These are phyloP conservation scores for Schizosaccharomyces cryophilus DNA, from an alignment of 805 yeast genomes.

Conservation along the genomic window DNA sequence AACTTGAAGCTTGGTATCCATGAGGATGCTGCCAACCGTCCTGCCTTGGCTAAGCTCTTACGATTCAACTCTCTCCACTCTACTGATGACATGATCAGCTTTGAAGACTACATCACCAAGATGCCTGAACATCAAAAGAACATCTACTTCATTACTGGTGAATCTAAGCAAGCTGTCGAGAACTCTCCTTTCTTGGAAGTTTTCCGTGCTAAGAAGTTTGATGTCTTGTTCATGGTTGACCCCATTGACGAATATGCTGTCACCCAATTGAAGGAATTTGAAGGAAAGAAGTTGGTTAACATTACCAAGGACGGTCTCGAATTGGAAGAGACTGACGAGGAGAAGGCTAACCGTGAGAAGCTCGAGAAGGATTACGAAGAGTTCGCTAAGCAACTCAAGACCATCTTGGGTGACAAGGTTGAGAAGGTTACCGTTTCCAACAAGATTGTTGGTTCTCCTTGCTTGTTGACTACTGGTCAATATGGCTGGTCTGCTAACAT, in stretches of 20 bases:
- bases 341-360: slow-evolving; percentile 79
- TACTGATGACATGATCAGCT: slow-evolving; percentile 76
- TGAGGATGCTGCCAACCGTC: slow-evolving; percentile 96
- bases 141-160: slow-evolving; percentile 98
- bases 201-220: slow-evolving; percentile 92
- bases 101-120: slow-evolving; percentile 92
- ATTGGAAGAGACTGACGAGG: slow-evolving; percentile 89
- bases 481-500: slow-evolving; percentile 99
- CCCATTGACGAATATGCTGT: slow-evolving; percentile 99
- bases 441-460: slow-evolving; percentile 94
- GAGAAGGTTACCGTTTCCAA: slow-evolving; percentile 97
- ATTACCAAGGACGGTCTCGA: slow-evolving; percentile 97
- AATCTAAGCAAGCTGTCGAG: slow-evolving; percentile 88
- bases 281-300: slow-evolving; percentile 96
- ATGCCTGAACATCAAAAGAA: slow-evolving; percentile 99
- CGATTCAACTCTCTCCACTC: slow-evolving; percentile 95
- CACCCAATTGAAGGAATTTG: slow-evolving; percentile 97
- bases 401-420: slow-evolving; percentile 90
- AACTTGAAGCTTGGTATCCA: slow-evolving; percentile 96
- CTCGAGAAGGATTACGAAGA: slow-evolving; percentile 81
- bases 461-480: slow-evolving; percentile 99
- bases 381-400: slow-evolving; percentile 87
- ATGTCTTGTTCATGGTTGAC: slow-evolving; percentile 90
- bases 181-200: slow-evolving; percentile 98
- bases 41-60: slow-evolving; percentile 79